Base-by-base conservation (phyloP, 164 flowering plant genomes). In the Vitis rotundifolia region DNA sequence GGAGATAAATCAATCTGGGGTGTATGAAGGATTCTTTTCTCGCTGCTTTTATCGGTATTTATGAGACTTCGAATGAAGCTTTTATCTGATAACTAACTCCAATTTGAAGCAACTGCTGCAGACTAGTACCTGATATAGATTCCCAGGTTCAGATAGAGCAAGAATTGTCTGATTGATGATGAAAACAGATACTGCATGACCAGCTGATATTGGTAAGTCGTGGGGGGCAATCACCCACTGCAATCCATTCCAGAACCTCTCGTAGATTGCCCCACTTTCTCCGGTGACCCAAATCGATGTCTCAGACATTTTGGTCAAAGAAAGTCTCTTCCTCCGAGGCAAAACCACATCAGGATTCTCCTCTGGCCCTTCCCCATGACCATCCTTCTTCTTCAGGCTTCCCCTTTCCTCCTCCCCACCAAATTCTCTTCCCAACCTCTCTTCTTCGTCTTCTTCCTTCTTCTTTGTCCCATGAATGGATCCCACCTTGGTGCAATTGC, bases 171-270 rank as follows among this genome's bases (percentile, higher is more conserved):
- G 93, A 67, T 89, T 93, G 72, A 89, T 82, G 19, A 82, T 63
- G 66, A 88, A 86, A 63, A 87, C 81, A 11, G 91, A 82, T 50
- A 79, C 70, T 12, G 93, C 96, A 78, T 16, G 68, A 9, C 91
- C 94, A 1, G 82, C 88, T 12, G 79, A 75, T 16, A 50, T 31
- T 10, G 92, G 93, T 52, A 89, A 79, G 64, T 89, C 93, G 80
- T 88, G 96, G 11, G 94, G 97, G 44, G 92, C 93, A 67, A 89
- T 76, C 31, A 93, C 97, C 98, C 98, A 93, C 63, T 87, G 93
- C 53, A 91, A 68, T 51, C 96, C 98, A 84, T 93, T 93, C 98
- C 98, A 93, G 66, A 86, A 91, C 80, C 98, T 88, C 79, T 92
- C 96, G 72, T 89, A 89, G 56, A 91, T 84, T 0, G 98, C 89